Base-by-base conservation (phyloP, 139 green algal species). In the Coccomyxa sp. region DNA sequence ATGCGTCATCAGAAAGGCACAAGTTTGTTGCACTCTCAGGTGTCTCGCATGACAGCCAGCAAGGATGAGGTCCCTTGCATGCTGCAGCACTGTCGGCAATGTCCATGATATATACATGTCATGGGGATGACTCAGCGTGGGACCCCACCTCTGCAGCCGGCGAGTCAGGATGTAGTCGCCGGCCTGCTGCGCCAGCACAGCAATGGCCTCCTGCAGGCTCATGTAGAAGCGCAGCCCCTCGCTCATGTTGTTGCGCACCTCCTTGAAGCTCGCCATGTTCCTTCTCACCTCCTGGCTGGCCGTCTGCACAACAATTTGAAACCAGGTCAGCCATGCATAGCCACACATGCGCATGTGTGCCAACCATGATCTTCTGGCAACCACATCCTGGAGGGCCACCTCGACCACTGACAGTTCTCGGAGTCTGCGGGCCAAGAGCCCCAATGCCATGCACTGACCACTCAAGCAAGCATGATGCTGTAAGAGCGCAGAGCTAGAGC, bases 161-260 rank as follows among this genome's bases (percentile, higher is more conserved):
- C 91, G 84, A 4, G 91, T 94, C 82, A 94, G 87, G 76, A 76
- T 79, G 73, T 90, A 94, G 84, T 96, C 94, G 31, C 88, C 86
- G 35, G 83, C 87, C 82, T 97, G 93, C 89, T 97, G 94, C 75
- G 83, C 78, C 81, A 93, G 82, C 29, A 84, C 79, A 22, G 78
- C 83, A 55, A 98, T 92, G 58, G 91, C 89, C 55, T 96, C 91
- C 83, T 94, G 88, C 83, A 95, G 89, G 74, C 87, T 89, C 73
- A 92, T 89, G 88, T 97, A 97, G 81, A 97, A 97, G 74, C 92
- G 83, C 81, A 97, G 82, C 7, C 93, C 93, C 85, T 96, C 91
- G 27, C 82, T 88, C 68, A 96, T 79, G 85, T 94, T 92, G 74
- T 91, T 83, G 39, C 88, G 82, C 75, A 98, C 81, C 79, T 97